These are phyloP conservation scores for Talaromyces wortmannii DNA, from an alignment of 495 filamentous ascomycete species.

Conservation along the genomic window DNA sequence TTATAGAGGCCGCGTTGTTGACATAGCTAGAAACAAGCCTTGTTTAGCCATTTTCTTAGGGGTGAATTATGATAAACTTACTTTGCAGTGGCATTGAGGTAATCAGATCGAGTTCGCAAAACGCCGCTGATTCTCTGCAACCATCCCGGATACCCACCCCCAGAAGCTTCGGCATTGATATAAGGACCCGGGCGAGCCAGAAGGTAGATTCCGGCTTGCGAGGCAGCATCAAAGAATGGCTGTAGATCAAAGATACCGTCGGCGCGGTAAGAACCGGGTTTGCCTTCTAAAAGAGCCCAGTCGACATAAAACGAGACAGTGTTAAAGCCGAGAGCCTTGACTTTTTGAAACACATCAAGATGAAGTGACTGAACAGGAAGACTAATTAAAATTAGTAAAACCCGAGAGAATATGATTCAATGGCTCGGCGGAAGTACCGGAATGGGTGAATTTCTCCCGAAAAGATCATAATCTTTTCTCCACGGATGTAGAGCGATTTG, in stretches of 20 bases:
- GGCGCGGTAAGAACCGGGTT: conserved; percentile 58
- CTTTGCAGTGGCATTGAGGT: conserved; percentile 59
- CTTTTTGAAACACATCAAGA: conserved; percentile 73
- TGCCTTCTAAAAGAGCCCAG: conserved; percentile 77
- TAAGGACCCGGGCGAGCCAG: conserved; percentile 67
- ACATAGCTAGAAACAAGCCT: conserved; percentile 25
- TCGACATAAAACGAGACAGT: conserved; percentile 69
- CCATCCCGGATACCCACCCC: conserved; percentile 62
- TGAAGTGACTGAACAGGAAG: conserved; percentile 67
- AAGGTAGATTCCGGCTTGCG: conserved; percentile 63
- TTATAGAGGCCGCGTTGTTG: conserved; percentile 46
- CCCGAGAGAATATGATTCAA: not conserved
- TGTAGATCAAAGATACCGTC: conserved; percentile 64
- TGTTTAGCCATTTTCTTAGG: not conserved
- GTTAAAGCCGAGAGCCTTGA: conserved; percentile 71
- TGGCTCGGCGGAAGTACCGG: conserved; percentile 23
- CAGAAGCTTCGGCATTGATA: conserved; percentile 59
- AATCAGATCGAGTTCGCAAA: conserved; percentile 53
- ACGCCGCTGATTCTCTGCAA: conserved; percentile 55
- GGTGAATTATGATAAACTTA: conserved; percentile 7
- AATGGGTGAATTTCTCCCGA: conserved; percentile 70
- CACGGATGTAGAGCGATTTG: conserved; percentile 64
- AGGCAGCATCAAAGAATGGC: conserved; percentile 67
- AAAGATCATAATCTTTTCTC: conserved; percentile 65
- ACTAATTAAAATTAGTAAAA: conserved; percentile 19